Conservation (phyloP, 495 filamentous ascomycete genomes). For the Aspergillus bridgeri region DNA sequence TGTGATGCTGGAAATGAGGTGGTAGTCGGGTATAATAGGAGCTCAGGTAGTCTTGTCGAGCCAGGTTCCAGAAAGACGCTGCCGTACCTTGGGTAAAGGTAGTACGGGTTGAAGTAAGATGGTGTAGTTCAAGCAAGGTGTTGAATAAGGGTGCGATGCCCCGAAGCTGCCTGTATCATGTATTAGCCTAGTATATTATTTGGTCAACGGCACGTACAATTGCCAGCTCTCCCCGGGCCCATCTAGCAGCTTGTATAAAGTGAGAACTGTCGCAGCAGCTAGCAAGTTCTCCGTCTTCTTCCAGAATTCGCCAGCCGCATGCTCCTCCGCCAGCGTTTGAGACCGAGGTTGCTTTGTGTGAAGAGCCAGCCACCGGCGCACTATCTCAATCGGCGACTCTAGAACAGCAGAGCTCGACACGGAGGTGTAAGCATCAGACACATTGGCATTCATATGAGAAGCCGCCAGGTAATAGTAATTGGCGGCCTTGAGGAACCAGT, state of each 20-base stretch:
- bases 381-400: conserved; percentile 32
- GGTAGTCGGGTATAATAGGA: conserved; percentile 35
- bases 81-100: conserved; percentile 30
- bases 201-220: conserved; percentile 22
- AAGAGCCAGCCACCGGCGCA: conserved; percentile 27
- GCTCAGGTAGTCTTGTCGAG: conserved; percentile 37
- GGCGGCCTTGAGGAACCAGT: conserved; percentile 43
- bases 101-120: neutral
- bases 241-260: conserved; percentile 34
- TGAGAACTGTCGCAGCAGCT: conserved; percentile 29
- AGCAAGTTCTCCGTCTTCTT: conserved; percentile 34
- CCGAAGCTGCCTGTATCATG: conserved; percentile 26
- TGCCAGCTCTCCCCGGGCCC: conserved; percentile 36
- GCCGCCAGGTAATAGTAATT: conserved; percentile 42
- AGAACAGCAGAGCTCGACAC: conserved; percentile 36
- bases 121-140: conserved; percentile 18
- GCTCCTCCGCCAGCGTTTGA: conserved; percentile 2
- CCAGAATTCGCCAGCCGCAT: conserved; percentile 12
- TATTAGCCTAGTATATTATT: neutral
- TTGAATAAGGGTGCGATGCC: conserved; percentile 32
- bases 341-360: conserved; percentile 6
- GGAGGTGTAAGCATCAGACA: conserved; percentile 31
- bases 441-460: conserved; percentile 26
- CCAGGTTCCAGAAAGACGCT: conserved; percentile 43
- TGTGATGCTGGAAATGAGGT: conserved; percentile 30